A percentile compares a stretch with the other conserved stretches of the same genome.
These are phyloP conservation scores for Rhizopus delemar DNA, from an alignment of 371 early-diverging fungal genomes.

Conservation along the genomic window DNA sequence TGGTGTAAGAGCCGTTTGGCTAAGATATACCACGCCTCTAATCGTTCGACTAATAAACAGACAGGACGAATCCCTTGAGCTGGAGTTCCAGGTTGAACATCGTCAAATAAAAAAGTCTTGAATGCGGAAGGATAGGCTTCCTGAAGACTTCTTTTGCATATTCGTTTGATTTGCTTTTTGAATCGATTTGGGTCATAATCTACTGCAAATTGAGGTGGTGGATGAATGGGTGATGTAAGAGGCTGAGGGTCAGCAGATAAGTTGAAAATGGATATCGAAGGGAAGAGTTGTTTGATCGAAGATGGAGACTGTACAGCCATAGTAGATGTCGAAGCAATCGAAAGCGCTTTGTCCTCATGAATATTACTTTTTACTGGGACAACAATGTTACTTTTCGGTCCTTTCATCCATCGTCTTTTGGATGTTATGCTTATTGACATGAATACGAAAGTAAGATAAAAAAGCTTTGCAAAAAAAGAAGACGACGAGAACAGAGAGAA, in stretches of 20 bases:
- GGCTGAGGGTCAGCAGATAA: conserved; percentile 17
- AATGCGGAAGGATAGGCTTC: conserved; percentile 29
- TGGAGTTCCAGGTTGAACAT: conserved; percentile 11
- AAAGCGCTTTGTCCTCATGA: conserved; percentile 32
- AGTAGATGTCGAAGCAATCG: conserved; percentile 61
- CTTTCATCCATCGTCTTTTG: conserved; percentile 15
- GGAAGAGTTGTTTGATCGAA: conserved; percentile 35
- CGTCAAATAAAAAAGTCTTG: conserved; percentile 28
- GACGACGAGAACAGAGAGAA: background rate
- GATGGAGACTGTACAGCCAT: conserved; percentile 14
- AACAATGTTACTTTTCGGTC: conserved; percentile 5
- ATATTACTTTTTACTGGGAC: conserved; percentile 27
- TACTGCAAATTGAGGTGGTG: conserved; percentile 37
- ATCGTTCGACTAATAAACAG: conserved; percentile 30
- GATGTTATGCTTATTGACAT: conserved; percentile 3
- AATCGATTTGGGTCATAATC: conserved; percentile 8
- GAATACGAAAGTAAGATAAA: background rate
- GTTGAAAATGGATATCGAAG: conserved; percentile 38
- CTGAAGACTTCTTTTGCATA: conserved; percentile 11
- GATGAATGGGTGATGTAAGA: too few species aligned
- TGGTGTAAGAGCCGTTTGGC: conserved; percentile 30
- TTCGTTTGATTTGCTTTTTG: background rate
- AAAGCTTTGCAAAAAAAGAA: background rate
- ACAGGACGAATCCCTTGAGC: conserved; percentile 36
- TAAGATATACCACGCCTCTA: conserved; percentile 41